A percentile compares a stretch with the other conserved stretches of the same genome.
These are phyloP conservation scores for Rhizopus arrhizus DNA, from an alignment of 371 early-diverging fungal species.

Conservation along the genomic window DNA sequence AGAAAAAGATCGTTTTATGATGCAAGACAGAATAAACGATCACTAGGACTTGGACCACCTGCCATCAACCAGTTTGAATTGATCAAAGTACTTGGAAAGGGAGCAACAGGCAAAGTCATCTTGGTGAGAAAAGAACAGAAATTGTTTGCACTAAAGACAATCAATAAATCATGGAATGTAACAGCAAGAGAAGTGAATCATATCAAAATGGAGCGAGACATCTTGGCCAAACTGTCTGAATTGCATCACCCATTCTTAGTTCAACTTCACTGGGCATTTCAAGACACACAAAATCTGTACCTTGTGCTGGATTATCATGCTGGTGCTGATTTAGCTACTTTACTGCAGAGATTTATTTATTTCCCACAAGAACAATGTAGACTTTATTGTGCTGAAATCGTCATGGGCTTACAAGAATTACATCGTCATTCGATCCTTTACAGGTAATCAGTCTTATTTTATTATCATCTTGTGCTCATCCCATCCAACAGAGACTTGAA, in stretches of 20 bases:
- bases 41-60: background rate
- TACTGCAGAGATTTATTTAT: slow-evolving; percentile 33
- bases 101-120: slow-evolving; percentile 70
- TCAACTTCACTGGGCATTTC: slow-evolving; percentile 89
- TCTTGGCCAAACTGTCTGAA: slow-evolving; percentile 48
- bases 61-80: slow-evolving; percentile 53
- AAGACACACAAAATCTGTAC: slow-evolving; percentile 86
- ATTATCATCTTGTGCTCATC: background rate
- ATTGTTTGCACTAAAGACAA: slow-evolving; percentile 91
- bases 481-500: slow-evolving; percentile 61
- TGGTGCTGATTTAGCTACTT: slow-evolving; percentile 77
- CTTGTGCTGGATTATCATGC: slow-evolving; percentile 89
- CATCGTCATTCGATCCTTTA: slow-evolving; percentile 79
- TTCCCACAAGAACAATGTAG: slow-evolving; percentile 49
- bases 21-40: background rate
- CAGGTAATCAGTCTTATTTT: slow-evolving; percentile 43
- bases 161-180: slow-evolving; percentile 90
- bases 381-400: slow-evolving; percentile 79
- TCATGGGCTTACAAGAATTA: slow-evolving; percentile 76
- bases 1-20: slow-evolving; percentile 14
- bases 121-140: slow-evolving; percentile 80
- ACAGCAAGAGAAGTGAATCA: slow-evolving; percentile 85
- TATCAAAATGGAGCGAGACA: slow-evolving; percentile 47
- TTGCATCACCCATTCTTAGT: slow-evolving; percentile 92
- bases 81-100: slow-evolving; percentile 61